Evolutionary conservation across 176 grass and related monocot species (phyloP).

Genomic region (Alloteropsis semialata): DNA sequence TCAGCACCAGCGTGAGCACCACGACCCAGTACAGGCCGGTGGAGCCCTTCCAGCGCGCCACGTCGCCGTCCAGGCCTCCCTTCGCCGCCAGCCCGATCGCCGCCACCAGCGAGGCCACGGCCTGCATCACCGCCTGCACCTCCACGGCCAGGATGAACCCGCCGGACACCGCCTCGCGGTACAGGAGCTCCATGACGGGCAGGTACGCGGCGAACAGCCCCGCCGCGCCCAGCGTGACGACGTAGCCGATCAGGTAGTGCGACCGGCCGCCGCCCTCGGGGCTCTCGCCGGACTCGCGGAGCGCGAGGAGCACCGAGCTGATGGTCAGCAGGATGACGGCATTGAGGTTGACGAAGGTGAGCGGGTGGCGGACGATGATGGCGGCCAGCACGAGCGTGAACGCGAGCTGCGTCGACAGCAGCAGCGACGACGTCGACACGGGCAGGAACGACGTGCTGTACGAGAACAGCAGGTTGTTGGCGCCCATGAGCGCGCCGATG

Average conservation of each 20-base stretch:
- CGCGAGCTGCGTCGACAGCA: constrained; percentile 84
- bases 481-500: constrained; percentile 67
- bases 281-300: constrained; percentile 43
- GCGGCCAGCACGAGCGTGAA: constrained; percentile 84
- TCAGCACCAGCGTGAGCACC: constrained; percentile 45
- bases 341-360: constrained; percentile 85
- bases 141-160: constrained; percentile 63
- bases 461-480: constrained; percentile 83
- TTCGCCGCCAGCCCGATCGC: constrained; percentile 35
- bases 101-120: constrained; percentile 43
- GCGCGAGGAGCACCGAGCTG: constrained; percentile 71
- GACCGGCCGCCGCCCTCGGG: constrained; percentile 17
- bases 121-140: constrained; percentile 89
- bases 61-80: constrained; percentile 26
- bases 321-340: constrained; percentile 68
- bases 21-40: constrained; percentile 51
- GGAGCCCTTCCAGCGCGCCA: constrained; percentile 43
- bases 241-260: constrained; percentile 61
- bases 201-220: constrained; percentile 73
- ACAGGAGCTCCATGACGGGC: constrained; percentile 77
- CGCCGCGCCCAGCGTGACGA: constrained; percentile 67
- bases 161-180: constrained; percentile 42
- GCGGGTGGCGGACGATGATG: constrained; percentile 70
- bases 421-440: constrained; percentile 77
- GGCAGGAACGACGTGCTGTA: constrained; percentile 80